These are phyloP conservation scores for Thermoascus crustaceus DNA, from an alignment of 2,329 filamentous ascomycete genomes.

Conservation along the genomic window DNA sequence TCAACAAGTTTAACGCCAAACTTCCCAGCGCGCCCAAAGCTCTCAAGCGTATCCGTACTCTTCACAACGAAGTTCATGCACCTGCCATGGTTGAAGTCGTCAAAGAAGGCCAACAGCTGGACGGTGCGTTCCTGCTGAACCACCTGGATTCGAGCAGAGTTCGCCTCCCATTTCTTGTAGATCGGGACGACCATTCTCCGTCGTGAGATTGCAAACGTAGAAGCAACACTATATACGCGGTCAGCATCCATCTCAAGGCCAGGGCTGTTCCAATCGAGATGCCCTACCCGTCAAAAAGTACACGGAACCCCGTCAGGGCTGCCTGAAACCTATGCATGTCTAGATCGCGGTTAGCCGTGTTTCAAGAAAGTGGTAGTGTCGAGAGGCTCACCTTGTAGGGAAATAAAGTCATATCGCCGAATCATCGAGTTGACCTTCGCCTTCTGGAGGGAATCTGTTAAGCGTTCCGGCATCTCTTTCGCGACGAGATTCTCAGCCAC, in stretches of 20 bases:
- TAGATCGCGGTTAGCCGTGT: slow-evolving; percentile 12
- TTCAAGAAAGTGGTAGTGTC: background rate
- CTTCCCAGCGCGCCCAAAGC: slow-evolving; percentile 55
- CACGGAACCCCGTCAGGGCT: slow-evolving; percentile 70
- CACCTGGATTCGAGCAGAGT: slow-evolving; percentile 69
- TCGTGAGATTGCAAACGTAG: slow-evolving; percentile 71
- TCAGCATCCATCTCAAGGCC: slow-evolving; percentile 11
- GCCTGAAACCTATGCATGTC: slow-evolving; percentile 73
- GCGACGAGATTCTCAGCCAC: slow-evolving; percentile 60
- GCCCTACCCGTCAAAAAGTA: slow-evolving; percentile 57
- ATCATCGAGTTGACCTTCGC: slow-evolving; percentile 55
- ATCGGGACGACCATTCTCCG: slow-evolving; percentile 85
- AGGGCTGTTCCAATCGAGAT: background rate
- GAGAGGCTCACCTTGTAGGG: slow-evolving; percentile 35
- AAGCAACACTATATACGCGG: slow-evolving; percentile 49
- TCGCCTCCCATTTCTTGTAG: slow-evolving; percentile 88
- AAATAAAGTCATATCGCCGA: slow-evolving; percentile 62
- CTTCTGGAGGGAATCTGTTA: slow-evolving; percentile 56
- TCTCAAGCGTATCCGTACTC: slow-evolving; percentile 74
- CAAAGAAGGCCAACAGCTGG: slow-evolving; percentile 79
- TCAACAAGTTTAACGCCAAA: slow-evolving; percentile 72
- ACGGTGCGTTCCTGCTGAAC: slow-evolving; percentile 66
- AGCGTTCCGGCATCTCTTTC: slow-evolving; percentile 54
- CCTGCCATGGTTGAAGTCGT: slow-evolving; percentile 76
- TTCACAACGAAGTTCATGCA: slow-evolving; percentile 86